Evolutionary conservation across 129 eudicot genomes (phyloP), one percentile per base, ranked within the genome.

Genomic region (Helichrysum umbraculigerum): DNA sequence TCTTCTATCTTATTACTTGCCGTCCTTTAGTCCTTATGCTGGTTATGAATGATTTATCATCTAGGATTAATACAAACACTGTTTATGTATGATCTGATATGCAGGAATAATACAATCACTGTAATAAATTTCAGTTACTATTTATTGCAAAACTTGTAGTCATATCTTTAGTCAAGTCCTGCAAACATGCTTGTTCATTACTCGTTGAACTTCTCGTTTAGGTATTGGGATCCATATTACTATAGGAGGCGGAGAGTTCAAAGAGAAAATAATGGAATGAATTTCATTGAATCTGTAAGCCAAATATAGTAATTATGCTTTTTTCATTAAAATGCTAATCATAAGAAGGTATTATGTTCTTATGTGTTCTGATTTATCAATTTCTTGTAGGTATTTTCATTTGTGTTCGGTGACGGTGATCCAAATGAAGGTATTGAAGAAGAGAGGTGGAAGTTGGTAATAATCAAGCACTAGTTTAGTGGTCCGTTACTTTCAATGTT

Each of bases 391-490:
- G 95, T 95, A n/a, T 95, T 95, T 75, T 95, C 99, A 67, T 89
- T 89, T 86, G 99, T 95, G 51, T 95, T 95, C 78, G 99, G 99
- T 52, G 99, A 95, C 81, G 99, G 97, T 44, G 97, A 95, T 83
- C 99, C 99, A 74, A 95, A 95, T 85, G 88, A 89, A 90, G 97
- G 97, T 72, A 89, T 89, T 86, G 99, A 95, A 95, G 99, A 95
- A 85, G 95, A 89, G 78, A 87, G 99, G 90, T 95, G 99, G 99
- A 95, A 95, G 97, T 89, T 91, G 99, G 99, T 95, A 95, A 95
- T 91, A 84, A 66, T 86, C 82, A 86, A 83, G 90, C 85, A 79
- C 90, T 93, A 89, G 77, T 84, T 83, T 85, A 88, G 88, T 84
- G 92, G 91, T 90, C 88, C 86, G 87, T 85, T 91, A 77, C 82